phyloP scores from a whole-genome alignment of 2,329 filamentous ascomycete species.

The Metarhizium anisopliae region DNA sequence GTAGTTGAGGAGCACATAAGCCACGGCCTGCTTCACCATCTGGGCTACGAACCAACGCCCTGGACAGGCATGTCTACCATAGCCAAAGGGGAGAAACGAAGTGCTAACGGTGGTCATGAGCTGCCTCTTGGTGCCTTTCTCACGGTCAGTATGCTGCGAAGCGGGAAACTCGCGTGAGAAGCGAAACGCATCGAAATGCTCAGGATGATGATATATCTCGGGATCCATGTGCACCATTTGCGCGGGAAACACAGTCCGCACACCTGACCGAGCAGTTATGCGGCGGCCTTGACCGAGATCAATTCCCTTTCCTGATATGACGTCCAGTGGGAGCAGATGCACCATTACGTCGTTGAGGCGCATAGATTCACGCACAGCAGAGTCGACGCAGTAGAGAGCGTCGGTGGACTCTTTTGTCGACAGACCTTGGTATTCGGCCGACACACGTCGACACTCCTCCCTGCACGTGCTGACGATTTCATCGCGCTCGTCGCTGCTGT shows the following conservation, averaged over 20 bases:
- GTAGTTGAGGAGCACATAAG: constrained; percentile 2
- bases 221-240: constrained; percentile 1
- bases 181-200: constrained; percentile 2
- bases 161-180: neutral
- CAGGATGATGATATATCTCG: neutral
- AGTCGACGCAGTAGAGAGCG: neutral
- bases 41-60: constrained; percentile 1
- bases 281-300: neutral
- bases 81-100: neutral
- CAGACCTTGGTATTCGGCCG: neutral
- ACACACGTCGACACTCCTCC: neutral
- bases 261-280: neutral
- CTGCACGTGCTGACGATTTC: neutral
- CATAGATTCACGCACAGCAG: constrained; percentile 4
- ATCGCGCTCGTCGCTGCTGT: neutral
- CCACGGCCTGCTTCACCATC: constrained; percentile 2
- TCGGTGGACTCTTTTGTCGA: neutral
- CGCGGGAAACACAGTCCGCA: neutral
- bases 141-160: neutral
- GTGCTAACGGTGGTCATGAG: neutral
- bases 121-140: neutral
- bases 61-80: neutral
- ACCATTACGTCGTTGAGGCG: neutral
- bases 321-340: neutral
- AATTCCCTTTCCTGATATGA: neutral